Evolutionary conservation across 2,329 filamentous ascomycete species (phyloP).

Genomic region (Colletotrichum agaves): DNA sequence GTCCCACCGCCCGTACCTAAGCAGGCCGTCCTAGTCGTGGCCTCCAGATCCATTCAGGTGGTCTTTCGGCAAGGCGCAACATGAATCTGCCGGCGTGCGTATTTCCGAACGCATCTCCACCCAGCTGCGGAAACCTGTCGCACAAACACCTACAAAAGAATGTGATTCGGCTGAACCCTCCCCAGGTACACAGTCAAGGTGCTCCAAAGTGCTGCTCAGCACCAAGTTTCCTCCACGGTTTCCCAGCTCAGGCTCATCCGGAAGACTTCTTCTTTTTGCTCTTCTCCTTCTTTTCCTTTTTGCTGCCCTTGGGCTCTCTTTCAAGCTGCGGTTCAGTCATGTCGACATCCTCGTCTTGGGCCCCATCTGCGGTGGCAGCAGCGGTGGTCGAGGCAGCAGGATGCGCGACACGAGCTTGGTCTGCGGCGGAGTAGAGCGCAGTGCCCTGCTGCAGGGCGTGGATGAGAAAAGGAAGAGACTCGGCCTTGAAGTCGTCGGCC

Average conservation of each 20-base stretch:
- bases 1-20: no score
- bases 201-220: no score
- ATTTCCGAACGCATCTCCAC: no score
- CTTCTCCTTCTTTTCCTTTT: slow-evolving; percentile 28
- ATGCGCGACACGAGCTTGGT: slow-evolving; percentile 44
- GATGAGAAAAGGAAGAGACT: slow-evolving; percentile 72
- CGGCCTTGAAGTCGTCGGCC: slow-evolving; percentile 76
- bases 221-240: no score
- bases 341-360: slow-evolving; percentile 8
- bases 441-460: slow-evolving; percentile 76
- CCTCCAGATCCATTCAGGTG: no score
- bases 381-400: neutral
- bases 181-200: no score
- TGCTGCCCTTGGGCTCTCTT: slow-evolving; percentile 18
- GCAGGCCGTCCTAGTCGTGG: no score
- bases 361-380: slow-evolving; percentile 4
- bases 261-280: slow-evolving; percentile 25
- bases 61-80: no score
- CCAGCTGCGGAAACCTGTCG: no score
- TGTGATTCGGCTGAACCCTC: no score
- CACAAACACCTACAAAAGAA: no score
- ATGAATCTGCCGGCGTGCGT: no score
- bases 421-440: slow-evolving; percentile 65
- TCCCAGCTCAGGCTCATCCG: neutral
- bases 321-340: slow-evolving; percentile 6